Evolutionary conservation across 2,329 filamentous ascomycete species (phyloP).

Genomic region (Lojkania enalia): DNA sequence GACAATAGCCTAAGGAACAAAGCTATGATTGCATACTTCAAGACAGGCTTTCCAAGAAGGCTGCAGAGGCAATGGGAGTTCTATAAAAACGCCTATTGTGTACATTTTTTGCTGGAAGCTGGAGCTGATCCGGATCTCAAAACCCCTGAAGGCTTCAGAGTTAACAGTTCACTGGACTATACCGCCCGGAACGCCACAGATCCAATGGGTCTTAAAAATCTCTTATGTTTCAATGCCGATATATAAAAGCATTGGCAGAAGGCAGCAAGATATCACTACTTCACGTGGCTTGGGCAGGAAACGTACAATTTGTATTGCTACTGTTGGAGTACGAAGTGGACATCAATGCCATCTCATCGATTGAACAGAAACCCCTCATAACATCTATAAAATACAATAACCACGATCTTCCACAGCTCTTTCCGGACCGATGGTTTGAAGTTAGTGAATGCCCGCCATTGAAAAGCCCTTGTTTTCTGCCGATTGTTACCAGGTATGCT

Average conservation of each 20-base stretch:
- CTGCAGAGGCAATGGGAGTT: neutral
- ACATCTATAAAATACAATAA: slow-evolving; percentile 42
- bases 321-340: slow-evolving; percentile 42
- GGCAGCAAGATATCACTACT: slow-evolving; percentile 39
- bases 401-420: slow-evolving; percentile 37
- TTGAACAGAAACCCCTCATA: slow-evolving; percentile 37
- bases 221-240: slow-evolving; percentile 38
- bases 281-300: slow-evolving; percentile 36
- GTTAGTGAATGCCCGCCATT: slow-evolving; percentile 40
- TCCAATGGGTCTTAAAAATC: slow-evolving; percentile 30
- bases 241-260: slow-evolving; percentile 29
- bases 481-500: slow-evolving; percentile 33
- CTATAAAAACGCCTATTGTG: slow-evolving; percentile 14
- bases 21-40: neutral
- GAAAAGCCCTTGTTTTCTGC: slow-evolving; percentile 34
- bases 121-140: slow-evolving; percentile 33
- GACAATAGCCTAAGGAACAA: neutral
- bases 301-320: slow-evolving; percentile 35
- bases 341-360: slow-evolving; percentile 34
- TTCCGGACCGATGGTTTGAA: slow-evolving; percentile 43
- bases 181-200: slow-evolving; percentile 37
- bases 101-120: slow-evolving; percentile 32
- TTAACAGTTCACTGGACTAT: slow-evolving; percentile 36
- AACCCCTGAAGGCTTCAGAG: slow-evolving; percentile 26
- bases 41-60: neutral